Conservation (phyloP, 2,329 filamentous ascomycete genomes). For the Penicillium aurantiogriseum region DNA sequence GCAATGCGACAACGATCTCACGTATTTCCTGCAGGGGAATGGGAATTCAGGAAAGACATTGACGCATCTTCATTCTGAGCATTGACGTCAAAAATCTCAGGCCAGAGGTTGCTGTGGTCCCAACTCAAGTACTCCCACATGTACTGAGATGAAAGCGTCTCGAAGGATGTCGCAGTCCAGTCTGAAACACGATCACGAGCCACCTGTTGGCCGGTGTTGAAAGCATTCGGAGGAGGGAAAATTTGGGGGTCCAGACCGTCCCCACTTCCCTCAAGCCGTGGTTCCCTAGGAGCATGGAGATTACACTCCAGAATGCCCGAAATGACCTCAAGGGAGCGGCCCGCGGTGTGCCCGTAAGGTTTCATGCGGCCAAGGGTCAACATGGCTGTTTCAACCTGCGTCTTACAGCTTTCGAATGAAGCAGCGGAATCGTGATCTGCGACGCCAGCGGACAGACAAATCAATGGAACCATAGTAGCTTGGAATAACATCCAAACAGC, state of each 20-base stretch:
- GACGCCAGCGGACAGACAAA: conserved; percentile 9
- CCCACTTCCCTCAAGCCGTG: conserved; percentile 1
- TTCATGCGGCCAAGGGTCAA: conserved; percentile 10
- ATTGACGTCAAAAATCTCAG: conserved; percentile 6
- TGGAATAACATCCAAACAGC: conserved; percentile 77
- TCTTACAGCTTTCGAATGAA: conserved; percentile 9
- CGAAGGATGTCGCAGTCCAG: conserved; percentile 8
- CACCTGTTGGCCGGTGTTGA: background rate
- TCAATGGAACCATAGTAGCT: conserved; percentile 70
- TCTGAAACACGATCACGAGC: conserved; percentile 2
- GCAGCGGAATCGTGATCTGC: conserved; percentile 2
- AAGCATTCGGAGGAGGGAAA: background rate
- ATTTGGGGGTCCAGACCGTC: background rate
- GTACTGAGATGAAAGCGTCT: conserved; percentile 8
- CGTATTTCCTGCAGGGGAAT: conserved; percentile 31
- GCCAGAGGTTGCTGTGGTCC: conserved; percentile 12
- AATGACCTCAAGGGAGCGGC: conserved; percentile 13
- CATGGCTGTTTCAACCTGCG: conserved; percentile 15
- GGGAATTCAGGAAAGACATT: conserved; percentile 26
- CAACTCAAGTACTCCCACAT: conserved; percentile 18
- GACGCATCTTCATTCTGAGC: background rate
- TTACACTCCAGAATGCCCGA: conserved; percentile 10
- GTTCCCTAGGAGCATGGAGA: conserved; percentile 17
- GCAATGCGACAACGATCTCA: background rate
- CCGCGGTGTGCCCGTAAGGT: conserved; percentile 13